Percentiles rank a stretch among this genome's conserved stretches.
Conservation (phyloP, 2,329 filamentous ascomycete genomes). For the Colletotrichum salicis region DNA sequence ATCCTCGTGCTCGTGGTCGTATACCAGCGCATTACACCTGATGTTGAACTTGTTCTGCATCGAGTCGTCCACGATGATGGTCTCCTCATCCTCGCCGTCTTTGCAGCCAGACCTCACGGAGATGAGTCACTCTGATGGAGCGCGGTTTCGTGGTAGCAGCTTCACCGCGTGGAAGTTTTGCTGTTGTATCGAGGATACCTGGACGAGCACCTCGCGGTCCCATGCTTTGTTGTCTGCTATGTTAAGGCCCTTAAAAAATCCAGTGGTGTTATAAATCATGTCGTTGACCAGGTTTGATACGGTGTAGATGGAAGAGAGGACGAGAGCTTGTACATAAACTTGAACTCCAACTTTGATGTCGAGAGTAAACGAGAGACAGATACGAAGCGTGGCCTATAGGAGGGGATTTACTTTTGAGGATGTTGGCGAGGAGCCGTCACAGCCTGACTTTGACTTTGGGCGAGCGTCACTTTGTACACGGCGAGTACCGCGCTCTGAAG, state of each 20-base stretch:
- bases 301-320: not conserved
- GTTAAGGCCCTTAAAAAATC: not conserved
- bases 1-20: slow-evolving; percentile 65
- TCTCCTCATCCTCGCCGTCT: not conserved
- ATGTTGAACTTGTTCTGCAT: not conserved
- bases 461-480: not conserved
- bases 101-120: not conserved
- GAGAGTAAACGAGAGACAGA: too few relatives aligned
- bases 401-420: not conserved
- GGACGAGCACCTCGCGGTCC: not conserved
- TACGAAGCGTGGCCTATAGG: not conserved
- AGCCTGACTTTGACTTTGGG: not conserved
- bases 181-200: not conserved
- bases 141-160: not conserved
- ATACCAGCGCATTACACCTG: not conserved
- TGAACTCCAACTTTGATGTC: not conserved
- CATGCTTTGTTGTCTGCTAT: not conserved
- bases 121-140: not conserved
- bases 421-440: not conserved
- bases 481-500: not conserved
- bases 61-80: not conserved
- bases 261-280: not conserved
- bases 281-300: not conserved
- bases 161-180: not conserved
- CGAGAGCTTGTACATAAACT: too few relatives aligned